Base-by-base conservation (phyloP, 495 filamentous ascomycete species). In the Neurospora terricola region DNA sequence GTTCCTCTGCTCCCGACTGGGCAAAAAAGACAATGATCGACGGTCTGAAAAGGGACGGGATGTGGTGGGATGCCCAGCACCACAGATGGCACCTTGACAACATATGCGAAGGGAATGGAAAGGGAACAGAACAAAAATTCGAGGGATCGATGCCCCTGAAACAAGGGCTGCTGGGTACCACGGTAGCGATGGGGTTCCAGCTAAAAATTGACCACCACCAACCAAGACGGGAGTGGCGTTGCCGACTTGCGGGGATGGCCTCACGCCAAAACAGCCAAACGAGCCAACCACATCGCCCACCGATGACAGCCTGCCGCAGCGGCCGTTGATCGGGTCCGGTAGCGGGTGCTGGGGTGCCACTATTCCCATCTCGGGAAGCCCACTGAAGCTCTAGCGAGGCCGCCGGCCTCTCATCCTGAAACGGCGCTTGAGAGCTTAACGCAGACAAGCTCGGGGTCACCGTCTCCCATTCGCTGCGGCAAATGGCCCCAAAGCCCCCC, bases 381-480 rank as follows among this genome's bases (percentile, higher is more conserved):
- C n/a, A 16, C 23, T n/a, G 8, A 69, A 23, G 68, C 37, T 18
- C 59, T 5, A 73, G 69, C 43, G 70, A 59, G 38, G 43, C 68
- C 36, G 8, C 7, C 6, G 66, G 71, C 72, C 72, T 72, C 69
- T 77, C 73, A 79, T 78, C 59, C 43, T 79, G 78, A 80, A 80
- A 80, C 78, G 70, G 39, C 69, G 70, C 70, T 72, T 21, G 34
- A 72, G 30, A 62, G 38, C 54, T 75, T 69, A 72, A 70, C 37
- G 40, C 43, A 37, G 72, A 72, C 43, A 73, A 74, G 69, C 72
- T 73, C 54, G 54, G 27, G 54, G 54, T 30, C 27, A 0, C 27
- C 62, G 23, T 3, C 14, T n/a, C 40, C 14, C n/a, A 69, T 71
- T 38, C 59, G 38, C 37, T 70, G 71, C 37, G 12, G 71, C 66